Conservation (phyloP, 2,329 filamentous ascomycete genomes). For the Ophiobolus disseminans region DNA sequence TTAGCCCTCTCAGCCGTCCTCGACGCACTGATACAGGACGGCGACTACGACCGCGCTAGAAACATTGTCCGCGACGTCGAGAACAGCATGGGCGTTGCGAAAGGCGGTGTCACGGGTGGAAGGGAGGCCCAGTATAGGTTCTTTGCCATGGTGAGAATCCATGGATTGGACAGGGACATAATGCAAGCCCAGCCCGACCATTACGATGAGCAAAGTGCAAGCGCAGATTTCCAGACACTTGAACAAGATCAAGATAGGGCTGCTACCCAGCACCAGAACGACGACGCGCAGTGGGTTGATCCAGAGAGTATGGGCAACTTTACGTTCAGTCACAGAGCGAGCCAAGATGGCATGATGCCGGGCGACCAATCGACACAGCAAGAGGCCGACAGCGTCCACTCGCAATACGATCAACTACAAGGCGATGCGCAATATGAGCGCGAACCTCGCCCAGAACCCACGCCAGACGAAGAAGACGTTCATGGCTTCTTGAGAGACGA, state of each 20-base stretch:
- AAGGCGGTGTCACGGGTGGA: slow-evolving; percentile 26
- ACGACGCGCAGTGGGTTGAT: too few species aligned
- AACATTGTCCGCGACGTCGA: slow-evolving; percentile 49
- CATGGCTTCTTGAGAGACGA: slow-evolving; percentile 21
- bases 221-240: too few species aligned
- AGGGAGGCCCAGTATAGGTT: slow-evolving; percentile 24
- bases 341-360: too few species aligned
- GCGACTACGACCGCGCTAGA: slow-evolving; percentile 44
- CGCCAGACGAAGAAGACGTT: slow-evolving; percentile 16
- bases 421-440: neutral
- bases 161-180: slow-evolving; percentile 20
- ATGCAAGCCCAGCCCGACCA: too few species aligned
- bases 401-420: neutral
- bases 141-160: slow-evolving; percentile 10
- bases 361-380: neutral
- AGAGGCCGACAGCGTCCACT: neutral
- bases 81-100: slow-evolving; percentile 38
- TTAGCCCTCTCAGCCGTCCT: slow-evolving; percentile 49
- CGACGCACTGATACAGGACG: slow-evolving; percentile 45
- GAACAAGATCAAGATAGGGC: neutral
- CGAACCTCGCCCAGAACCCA: neutral
- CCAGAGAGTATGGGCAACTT: too few species aligned
- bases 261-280: neutral
- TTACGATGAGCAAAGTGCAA: neutral
- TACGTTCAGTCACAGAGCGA: too few species aligned